Evolutionary conservation across 345 rosid species (phyloP), one percentile per base, ranked within the genome.

Genomic region (Eucalyptus pauciflora): DNA sequence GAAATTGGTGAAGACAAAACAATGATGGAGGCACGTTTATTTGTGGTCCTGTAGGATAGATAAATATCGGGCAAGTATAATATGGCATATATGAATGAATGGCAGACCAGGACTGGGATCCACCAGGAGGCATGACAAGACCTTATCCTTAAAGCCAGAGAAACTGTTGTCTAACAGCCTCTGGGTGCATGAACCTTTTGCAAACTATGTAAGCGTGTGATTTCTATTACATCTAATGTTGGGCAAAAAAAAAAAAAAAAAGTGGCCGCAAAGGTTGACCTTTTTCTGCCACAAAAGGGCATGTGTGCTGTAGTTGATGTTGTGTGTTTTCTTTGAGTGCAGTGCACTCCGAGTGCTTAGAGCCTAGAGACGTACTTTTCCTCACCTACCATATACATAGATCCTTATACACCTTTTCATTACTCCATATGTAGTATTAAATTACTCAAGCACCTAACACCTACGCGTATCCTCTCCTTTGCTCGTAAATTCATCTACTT

Each of bases 261-360:
- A 76, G 83, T 88, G 89, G 97, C 98, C 96, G 98, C 91, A 97
- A 97, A 97, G 95, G 94, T 95, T 95, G 99, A 97, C 98, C 86
- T 37, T 95, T 93, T 94, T 92, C 90, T 92, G 94, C 92, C 92
- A 94, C 89, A 88, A 92, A 93, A 94, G 94, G 92, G 94, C 50
- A 48, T 88, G 86, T 79, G 33, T 49, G 51, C 58, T 69, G 62
- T 24, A 16, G 33, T 29, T 88, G 62, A 41, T 69, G 58, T 50
- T 3, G 37, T 88, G 43, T 85, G 85, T 49, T 93, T 94, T 91
- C 96, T 96, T 97, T 94, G 98, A 96, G 99, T 96, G 99, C 94
- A 93, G 93, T 93, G 89, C 99, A 96, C 99, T 94, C 97, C 58
- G 79, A 50, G 87, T 31, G 25, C 80, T 49, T 49, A 8, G 49